Evolutionary conservation across 768 basidiomycete genomes (phyloP).

Genomic region (Hydnomerulius pinastri): DNA sequence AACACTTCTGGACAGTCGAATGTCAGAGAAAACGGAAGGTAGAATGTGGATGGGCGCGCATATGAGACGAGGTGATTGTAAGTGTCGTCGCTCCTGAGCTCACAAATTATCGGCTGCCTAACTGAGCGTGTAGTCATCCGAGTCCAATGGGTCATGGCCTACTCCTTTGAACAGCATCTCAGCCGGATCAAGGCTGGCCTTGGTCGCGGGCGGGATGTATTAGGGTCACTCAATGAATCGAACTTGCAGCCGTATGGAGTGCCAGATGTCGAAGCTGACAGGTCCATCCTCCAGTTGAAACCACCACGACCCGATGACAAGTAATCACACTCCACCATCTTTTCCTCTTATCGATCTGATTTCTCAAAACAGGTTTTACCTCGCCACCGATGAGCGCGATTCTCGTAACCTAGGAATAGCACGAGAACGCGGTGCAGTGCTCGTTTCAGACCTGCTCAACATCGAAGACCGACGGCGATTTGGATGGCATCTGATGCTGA

Average conservation of each 20-base stretch:
- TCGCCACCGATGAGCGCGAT: constrained; percentile 38
- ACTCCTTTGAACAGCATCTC: constrained; percentile 27
- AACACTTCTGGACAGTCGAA: constrained; percentile 23
- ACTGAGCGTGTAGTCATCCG: constrained; percentile 13
- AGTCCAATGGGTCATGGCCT: constrained; percentile 31
- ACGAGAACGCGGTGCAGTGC: constrained; percentile 29
- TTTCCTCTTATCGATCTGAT: not conserved
- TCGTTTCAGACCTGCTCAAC: constrained; percentile 38
- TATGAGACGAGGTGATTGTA: constrained; percentile 39
- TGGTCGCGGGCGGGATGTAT: constrained; percentile 3
- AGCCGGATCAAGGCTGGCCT: constrained; percentile 21
- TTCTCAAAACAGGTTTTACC: constrained; percentile 20
- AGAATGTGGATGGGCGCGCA: constrained; percentile 37
- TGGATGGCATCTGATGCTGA: constrained; percentile 37
- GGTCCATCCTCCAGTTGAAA: constrained; percentile 10
- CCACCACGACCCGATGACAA: constrained; percentile 5
- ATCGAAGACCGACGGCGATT: constrained; percentile 33
- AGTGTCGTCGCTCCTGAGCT: constrained; percentile 1
- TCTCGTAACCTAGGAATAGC: constrained; percentile 26
- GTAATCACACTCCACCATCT: not conserved
- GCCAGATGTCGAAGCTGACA: constrained; percentile 3
- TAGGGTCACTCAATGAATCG: constrained; percentile 2
- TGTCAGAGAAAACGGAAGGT: constrained; percentile 19
- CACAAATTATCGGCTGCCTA: too few relatives aligned
- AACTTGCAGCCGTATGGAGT: constrained; percentile 3